Evolutionary conservation across 805 yeast genomes (phyloP).

Genomic region (Metahyphopichia silvanorum): DNA sequence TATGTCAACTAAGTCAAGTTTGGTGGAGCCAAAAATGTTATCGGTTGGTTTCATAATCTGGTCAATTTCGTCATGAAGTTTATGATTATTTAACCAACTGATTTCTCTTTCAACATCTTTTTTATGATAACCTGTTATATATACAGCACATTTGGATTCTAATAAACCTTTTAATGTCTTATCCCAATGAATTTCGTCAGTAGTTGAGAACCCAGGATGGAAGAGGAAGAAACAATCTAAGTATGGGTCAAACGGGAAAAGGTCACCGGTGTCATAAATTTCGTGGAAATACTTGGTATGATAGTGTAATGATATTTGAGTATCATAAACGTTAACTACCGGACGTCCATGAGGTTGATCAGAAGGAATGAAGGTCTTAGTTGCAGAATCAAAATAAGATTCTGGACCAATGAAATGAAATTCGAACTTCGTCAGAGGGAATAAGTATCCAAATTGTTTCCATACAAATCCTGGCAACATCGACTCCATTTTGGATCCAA

Average conservation of each 20-base stretch:
- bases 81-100: constrained; percentile 66
- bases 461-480: constrained; percentile 93
- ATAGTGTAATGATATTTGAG: constrained; percentile 67
- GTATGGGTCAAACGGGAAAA: constrained; percentile 97
- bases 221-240: constrained; percentile 87
- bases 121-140: constrained; percentile 85
- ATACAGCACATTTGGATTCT: constrained; percentile 91
- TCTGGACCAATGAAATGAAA: constrained; percentile 95
- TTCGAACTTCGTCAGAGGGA: constrained; percentile 81
- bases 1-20: constrained; percentile 90
- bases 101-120: constrained; percentile 68
- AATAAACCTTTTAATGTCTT: constrained; percentile 81
- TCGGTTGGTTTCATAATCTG: constrained; percentile 69
- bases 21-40: constrained; percentile 79
- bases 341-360: constrained; percentile 56
- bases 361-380: constrained; percentile 55
- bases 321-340: constrained; percentile 70
- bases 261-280: constrained; percentile 86
- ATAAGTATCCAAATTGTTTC: constrained; percentile 85
- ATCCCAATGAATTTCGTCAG: constrained; percentile 80
- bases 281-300: constrained; percentile 93
- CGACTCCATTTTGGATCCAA: constrained; percentile 92
- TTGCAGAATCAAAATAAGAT: constrained; percentile 68
- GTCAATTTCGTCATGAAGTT: constrained; percentile 66
- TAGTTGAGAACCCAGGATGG: constrained; percentile 92